phyloP scores from a whole-genome alignment of 2,329 filamentous ascomycete genomes.

The Calonectria henricotiae region DNA sequence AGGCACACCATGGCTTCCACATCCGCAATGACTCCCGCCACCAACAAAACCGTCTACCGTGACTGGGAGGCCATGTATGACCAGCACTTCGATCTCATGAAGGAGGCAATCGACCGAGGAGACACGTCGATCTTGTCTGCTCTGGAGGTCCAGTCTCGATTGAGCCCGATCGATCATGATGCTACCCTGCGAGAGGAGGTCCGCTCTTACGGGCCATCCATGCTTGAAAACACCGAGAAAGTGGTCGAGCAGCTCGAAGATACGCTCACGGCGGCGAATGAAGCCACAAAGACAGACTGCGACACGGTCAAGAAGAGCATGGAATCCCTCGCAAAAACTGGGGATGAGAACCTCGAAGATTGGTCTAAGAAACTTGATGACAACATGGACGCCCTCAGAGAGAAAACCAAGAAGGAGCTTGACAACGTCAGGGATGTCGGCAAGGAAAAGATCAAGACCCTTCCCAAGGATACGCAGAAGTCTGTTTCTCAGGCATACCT shows the following conservation, averaged over 20 bases:
- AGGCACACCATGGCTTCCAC: constrained; percentile 1
- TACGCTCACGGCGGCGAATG: not conserved
- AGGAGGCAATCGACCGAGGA: not conserved
- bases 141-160: not conserved
- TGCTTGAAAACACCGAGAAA: not conserved
- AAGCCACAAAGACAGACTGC: not conserved
- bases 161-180: not conserved
- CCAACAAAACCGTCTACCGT: constrained; percentile 6
- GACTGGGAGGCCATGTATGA: constrained; percentile 9
- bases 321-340: not conserved
- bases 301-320: not conserved
- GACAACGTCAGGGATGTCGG: not conserved
- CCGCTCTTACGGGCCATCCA: not conserved
- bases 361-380: not conserved
- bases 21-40: constrained; percentile 2
- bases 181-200: not conserved
- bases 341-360: not conserved
- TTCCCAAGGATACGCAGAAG: not conserved
- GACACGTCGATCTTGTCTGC: not conserved
- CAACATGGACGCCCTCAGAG: not conserved
- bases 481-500: not conserved
- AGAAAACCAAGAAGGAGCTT: constrained; percentile 2
- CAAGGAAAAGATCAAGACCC: not conserved
- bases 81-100: not conserved
- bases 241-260: not conserved